Conservation (phyloP, 148 eudicot genomes). For the Nyssa sinensis region DNA sequence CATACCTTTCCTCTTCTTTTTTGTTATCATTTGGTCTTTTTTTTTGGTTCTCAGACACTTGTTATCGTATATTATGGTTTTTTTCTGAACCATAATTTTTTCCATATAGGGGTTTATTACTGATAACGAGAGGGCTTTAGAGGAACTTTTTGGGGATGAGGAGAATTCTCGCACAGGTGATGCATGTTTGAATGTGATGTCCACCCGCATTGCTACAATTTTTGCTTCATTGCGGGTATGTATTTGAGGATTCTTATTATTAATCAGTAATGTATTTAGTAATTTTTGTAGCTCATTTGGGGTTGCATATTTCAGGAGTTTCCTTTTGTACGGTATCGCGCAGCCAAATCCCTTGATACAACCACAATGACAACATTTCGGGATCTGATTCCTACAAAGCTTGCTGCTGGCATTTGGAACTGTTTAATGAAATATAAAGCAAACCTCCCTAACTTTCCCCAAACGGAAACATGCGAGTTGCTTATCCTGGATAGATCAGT, state of each 20-base stretch:
- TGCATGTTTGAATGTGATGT: conserved; percentile 74
- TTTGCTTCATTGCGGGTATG: conserved; percentile 91
- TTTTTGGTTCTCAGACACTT: neutral
- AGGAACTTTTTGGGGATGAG: conserved; percentile 90
- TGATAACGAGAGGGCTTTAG: conserved; percentile 86
- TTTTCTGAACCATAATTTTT: no score
- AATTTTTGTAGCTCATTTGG: conserved; percentile 11
- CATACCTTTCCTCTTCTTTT: neutral
- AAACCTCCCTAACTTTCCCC: conserved; percentile 68
- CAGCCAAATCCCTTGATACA: conserved; percentile 85
- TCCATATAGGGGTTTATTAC: conserved; percentile 70
- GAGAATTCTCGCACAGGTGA: conserved; percentile 68
- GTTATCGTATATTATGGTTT: neutral
- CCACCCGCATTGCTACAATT: conserved; percentile 77
- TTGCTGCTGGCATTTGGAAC: conserved; percentile 94
- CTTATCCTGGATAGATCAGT: conserved; percentile 85
- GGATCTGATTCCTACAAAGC: conserved; percentile 91
- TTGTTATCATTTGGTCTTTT: neutral
- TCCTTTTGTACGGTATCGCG: conserved; percentile 92
- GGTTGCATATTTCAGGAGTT: conserved; percentile 57
- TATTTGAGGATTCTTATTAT: conserved; percentile 6
- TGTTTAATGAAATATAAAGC: conserved; percentile 66
- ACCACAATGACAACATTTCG: conserved; percentile 90
- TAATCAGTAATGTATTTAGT: neutral
- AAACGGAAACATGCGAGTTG: conserved; percentile 91